Evolutionary conservation across 345 rosid genomes (phyloP).

Genomic region (Lenwebbia sp.): DNA sequence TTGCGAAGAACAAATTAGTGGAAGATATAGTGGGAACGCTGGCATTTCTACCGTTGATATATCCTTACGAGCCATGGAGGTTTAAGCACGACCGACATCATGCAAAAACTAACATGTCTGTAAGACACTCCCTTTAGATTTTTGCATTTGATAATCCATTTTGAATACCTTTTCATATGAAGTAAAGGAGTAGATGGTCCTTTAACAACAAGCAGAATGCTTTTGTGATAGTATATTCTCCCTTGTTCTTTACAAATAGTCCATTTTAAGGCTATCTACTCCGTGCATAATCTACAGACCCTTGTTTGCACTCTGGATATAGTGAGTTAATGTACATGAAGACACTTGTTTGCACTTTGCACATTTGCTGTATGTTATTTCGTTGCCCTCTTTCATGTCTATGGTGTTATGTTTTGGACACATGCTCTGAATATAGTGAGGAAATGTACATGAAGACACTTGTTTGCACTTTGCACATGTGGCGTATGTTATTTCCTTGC

Average conservation of each 20-base stretch:
- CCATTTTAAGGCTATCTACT: neutral
- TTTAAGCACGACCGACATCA: conserved; percentile 73
- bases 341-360: neutral
- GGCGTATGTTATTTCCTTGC: too few species aligned
- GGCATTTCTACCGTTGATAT: too few species aligned
- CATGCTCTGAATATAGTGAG: neutral
- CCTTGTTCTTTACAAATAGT: neutral
- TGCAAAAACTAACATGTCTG: neutral
- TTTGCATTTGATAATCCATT: neutral
- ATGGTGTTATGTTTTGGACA: neutral
- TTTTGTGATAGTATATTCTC: neutral
- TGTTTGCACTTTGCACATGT: neutral
- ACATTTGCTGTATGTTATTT: neutral
- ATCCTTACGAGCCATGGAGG: too few species aligned
- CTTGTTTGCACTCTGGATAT: neutral
- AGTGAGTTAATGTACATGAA: neutral
- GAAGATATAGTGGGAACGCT: conserved; percentile 40
- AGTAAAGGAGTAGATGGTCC: neutral
- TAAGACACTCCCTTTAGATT: conserved; percentile 1
- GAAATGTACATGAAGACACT: too few species aligned
- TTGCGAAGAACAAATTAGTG: conserved; percentile 74
- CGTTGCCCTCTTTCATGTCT: neutral
- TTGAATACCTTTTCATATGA: neutral
- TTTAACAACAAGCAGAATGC: neutral
- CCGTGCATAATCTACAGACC: neutral